Percentiles rank a stretch among this genome's conserved stretches.
These are phyloP conservation scores for Cadophora sp. DNA, from an alignment of 2,329 filamentous ascomycete genomes.

Conservation along the genomic window DNA sequence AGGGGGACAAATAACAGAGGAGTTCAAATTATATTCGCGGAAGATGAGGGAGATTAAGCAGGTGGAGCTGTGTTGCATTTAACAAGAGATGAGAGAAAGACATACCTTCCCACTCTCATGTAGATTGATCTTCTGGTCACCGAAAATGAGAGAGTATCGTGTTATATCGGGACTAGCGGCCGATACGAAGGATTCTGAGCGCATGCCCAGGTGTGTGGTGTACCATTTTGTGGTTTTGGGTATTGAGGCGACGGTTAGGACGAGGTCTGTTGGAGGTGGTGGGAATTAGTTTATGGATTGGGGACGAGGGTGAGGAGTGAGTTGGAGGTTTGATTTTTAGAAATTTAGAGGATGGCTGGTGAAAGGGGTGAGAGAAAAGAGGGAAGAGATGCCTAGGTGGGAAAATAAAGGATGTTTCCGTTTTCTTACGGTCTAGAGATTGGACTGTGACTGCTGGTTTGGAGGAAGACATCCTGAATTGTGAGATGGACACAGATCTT, in stretches of 20 bases:
- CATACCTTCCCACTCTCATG: constrained; percentile 58
- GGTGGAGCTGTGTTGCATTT: no score
- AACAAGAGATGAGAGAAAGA: not conserved
- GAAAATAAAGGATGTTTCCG: no score
- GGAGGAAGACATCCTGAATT: constrained; percentile 18
- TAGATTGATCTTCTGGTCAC: constrained; percentile 66
- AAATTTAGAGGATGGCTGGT: not conserved
- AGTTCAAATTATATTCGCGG: no score
- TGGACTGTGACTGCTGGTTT: constrained; percentile 35
- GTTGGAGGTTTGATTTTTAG: not conserved
- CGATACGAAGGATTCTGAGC: constrained; percentile 57
- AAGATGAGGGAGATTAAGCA: no score
- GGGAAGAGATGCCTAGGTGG: no score
- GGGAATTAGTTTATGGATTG: not conserved
- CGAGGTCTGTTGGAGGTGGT: constrained; percentile 50
- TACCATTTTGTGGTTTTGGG: constrained; percentile 61
- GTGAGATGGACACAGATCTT: not conserved
- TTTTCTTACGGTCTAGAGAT: constrained; percentile 53
- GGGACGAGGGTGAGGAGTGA: not conserved
- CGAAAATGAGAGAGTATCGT: constrained; percentile 63
- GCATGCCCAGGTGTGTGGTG: constrained; percentile 62
- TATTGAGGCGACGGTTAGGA: constrained; percentile 62
- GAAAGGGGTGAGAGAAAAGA: no score
- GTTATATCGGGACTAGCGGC: constrained; percentile 46
- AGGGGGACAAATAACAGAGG: no score